Evolutionary conservation across 495 filamentous ascomycete species (phyloP).

Genomic region (Niebla homalea): DNA sequence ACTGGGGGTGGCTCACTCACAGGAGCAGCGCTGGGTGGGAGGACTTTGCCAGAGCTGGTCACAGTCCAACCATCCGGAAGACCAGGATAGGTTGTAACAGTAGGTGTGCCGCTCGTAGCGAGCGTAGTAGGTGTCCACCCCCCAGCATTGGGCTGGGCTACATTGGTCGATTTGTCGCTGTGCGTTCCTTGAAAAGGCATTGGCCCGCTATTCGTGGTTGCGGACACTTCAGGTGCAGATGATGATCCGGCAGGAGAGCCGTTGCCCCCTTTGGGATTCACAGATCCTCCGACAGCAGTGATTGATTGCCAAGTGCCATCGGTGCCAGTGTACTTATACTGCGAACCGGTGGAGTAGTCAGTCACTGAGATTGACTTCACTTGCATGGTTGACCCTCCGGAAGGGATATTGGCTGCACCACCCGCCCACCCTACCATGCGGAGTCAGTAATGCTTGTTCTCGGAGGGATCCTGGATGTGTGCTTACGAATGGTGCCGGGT

Average conservation of each 20-base stretch:
- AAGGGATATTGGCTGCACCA: constrained; percentile 63
- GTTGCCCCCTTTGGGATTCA: constrained; percentile 40
- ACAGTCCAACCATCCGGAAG: constrained; percentile 64
- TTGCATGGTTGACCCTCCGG: constrained; percentile 75
- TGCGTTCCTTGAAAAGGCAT: constrained; percentile 56
- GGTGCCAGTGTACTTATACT: constrained; percentile 66
- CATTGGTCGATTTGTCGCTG: constrained; percentile 33
- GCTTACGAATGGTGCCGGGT: constrained; percentile 52
- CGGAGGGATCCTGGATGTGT: not conserved
- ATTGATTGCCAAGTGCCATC: constrained; percentile 73
- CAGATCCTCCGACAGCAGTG: constrained; percentile 53
- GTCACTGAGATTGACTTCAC: constrained; percentile 62
- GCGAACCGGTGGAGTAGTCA: constrained; percentile 81
- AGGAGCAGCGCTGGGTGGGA: constrained; percentile 33
- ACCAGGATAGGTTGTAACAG: constrained; percentile 31
- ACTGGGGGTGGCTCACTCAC: constrained; percentile 34
- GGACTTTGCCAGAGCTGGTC: constrained; percentile 48
- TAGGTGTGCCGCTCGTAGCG: constrained; percentile 27
- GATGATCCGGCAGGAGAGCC: constrained; percentile 25
- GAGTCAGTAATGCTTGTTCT: not conserved
- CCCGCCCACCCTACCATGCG: constrained; percentile 57
- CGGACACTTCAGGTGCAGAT: constrained; percentile 38
- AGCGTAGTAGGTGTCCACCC: constrained; percentile 43
- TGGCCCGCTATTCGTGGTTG: constrained; percentile 39
- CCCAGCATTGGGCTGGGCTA: constrained; percentile 40